A percentile compares a stretch with the other conserved stretches of the same genome.
These are phyloP conservation scores for Trichophyton benhamiae DNA, from an alignment of 2,329 filamentous ascomycete genomes.

Conservation along the genomic window DNA sequence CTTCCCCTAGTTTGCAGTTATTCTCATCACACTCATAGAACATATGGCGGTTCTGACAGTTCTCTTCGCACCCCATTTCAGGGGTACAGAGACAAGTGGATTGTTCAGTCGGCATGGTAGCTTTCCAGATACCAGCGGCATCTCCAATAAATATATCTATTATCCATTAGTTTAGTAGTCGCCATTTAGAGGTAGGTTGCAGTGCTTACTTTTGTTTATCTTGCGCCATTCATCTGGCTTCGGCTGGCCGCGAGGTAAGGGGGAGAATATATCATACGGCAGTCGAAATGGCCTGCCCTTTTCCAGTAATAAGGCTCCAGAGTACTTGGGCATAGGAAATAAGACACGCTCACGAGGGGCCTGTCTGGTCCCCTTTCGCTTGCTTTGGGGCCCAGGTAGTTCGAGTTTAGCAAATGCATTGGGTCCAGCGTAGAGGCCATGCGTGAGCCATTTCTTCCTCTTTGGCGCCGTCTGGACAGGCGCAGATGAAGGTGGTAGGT, in stretches of 20 bases:
- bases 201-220: conserved; percentile 68
- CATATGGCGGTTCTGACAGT: conserved; percentile 93
- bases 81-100: conserved; percentile 66
- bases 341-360: conserved; percentile 28
- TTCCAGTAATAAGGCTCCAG: conserved; percentile 58
- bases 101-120: conserved; percentile 59
- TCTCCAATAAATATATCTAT: conserved; percentile 83
- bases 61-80: conserved; percentile 72
- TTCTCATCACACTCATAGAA: conserved; percentile 87
- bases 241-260: conserved; percentile 69
- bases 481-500: conserved; percentile 14
- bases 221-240: conserved; percentile 91
- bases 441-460: conserved; percentile 64
- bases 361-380: conserved; percentile 22
- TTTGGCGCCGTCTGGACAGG: conserved; percentile 20
- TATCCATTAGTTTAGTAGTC: background rate
- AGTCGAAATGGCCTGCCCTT: conserved; percentile 72
- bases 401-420: conserved; percentile 38
- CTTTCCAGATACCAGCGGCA: conserved; percentile 68
- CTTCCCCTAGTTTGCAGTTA: conserved; percentile 71
- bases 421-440: conserved; percentile 82
- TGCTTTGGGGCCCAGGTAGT: conserved; percentile 34
- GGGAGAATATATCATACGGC: conserved; percentile 80
- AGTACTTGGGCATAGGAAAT: conserved; percentile 68
- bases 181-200: background rate